These are phyloP conservation scores for Hemileccinum impolitum DNA, from an alignment of 768 basidiomycete species.

Conservation along the genomic window DNA sequence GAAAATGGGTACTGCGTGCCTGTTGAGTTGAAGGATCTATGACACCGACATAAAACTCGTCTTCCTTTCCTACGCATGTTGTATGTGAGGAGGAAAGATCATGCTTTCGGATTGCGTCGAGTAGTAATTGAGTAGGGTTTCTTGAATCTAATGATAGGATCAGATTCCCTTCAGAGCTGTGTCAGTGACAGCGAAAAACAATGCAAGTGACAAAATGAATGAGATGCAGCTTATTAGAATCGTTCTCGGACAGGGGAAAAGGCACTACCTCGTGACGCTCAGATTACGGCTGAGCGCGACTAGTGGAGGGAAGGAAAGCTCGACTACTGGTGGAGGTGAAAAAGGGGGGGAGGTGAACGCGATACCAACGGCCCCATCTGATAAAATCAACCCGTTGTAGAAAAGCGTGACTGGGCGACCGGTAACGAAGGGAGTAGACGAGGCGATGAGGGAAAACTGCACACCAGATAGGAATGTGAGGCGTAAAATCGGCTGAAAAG, in stretches of 20 bases:
- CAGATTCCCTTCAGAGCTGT: conserved; percentile 72
- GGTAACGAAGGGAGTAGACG: conserved; percentile 78
- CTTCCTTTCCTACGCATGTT: conserved; percentile 43
- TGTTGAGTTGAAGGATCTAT: conserved; percentile 16
- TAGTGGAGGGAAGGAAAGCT: conserved; percentile 39
- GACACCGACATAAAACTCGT: conserved; percentile 57
- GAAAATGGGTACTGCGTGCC: neutral
- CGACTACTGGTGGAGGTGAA: conserved; percentile 10
- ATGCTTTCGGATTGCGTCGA: conserved; percentile 46
- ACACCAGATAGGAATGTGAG: neutral
- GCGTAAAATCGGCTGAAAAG: neutral
- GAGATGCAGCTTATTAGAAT: no score
- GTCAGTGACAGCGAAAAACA: neutral
- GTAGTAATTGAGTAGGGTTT: conserved; percentile 61
- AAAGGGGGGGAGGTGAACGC: conserved; percentile 34
- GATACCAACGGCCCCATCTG: conserved; percentile 69
- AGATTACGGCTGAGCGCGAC: conserved; percentile 42
- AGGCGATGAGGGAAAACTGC: conserved; percentile 64
- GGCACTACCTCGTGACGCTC: conserved; percentile 50
- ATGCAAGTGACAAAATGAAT: neutral
- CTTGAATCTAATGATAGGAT: conserved; percentile 51
- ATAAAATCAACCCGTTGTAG: conserved; percentile 49
- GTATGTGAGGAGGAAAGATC: conserved; percentile 26
- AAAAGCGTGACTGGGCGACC: conserved; percentile 73
- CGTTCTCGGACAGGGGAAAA: neutral